Conservation (phyloP, 2,329 filamentous ascomycete species). For the Zalaria obscura region DNA sequence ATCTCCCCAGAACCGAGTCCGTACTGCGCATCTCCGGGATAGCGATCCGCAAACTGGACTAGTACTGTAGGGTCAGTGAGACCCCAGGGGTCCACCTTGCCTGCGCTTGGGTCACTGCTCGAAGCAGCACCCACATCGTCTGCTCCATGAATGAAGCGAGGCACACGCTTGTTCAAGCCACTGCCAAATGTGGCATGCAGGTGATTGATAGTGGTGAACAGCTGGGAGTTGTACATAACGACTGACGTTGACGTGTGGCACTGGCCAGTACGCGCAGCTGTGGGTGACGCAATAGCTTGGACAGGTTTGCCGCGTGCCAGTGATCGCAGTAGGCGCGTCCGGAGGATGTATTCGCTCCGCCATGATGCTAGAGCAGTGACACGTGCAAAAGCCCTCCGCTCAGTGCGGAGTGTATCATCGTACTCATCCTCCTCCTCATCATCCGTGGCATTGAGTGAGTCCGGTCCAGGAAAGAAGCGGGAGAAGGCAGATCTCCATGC, state of each 20-base stretch:
- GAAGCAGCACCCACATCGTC: conserved; percentile 67
- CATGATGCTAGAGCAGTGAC: conserved; percentile 78
- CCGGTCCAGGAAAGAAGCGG: conserved; percentile 73
- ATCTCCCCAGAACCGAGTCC: conserved; percentile 64
- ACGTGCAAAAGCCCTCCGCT: conserved; percentile 67
- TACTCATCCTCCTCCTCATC: conserved; percentile 34
- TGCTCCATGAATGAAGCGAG: conserved; percentile 71
- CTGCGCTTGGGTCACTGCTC: conserved; percentile 63
- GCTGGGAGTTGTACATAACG: conserved; percentile 72
- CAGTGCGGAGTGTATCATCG: conserved; percentile 45
- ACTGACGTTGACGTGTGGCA: conserved; percentile 59
- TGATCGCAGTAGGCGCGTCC: conserved; percentile 71
- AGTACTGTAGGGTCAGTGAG: conserved; percentile 61
- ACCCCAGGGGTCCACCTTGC: conserved; percentile 71
- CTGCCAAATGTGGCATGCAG: conserved; percentile 64
- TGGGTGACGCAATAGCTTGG: conserved; percentile 37
- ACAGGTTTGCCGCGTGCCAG: conserved; percentile 67
- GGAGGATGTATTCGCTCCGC: conserved; percentile 87
- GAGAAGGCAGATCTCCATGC: conserved; percentile 89
- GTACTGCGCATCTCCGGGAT: conserved; percentile 58
- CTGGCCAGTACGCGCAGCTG: conserved; percentile 37
- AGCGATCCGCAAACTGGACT: conserved; percentile 63
- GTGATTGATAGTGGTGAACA: conserved; percentile 65
- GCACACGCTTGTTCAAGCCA: conserved; percentile 52
- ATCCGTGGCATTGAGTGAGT: conserved; percentile 33